These are phyloP conservation scores for Penicillium crustosum DNA, from an alignment of 2,329 filamentous ascomycete genomes.

Conservation along the genomic window DNA sequence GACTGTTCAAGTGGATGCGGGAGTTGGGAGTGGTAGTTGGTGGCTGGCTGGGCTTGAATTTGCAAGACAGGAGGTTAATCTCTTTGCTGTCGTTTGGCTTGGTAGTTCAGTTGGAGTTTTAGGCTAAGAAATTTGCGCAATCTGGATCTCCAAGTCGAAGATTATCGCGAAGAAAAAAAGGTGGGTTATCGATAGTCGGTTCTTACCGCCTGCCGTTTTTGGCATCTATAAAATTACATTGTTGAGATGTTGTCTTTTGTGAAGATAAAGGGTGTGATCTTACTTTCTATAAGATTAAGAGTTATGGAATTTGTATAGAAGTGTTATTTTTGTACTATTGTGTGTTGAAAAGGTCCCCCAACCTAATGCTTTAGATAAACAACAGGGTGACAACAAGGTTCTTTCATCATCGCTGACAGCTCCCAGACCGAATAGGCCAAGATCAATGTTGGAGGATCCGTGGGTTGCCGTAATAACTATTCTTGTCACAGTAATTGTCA, in stretches of 20 bases:
- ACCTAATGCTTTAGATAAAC: too few species aligned
- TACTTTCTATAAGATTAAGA: not conserved
- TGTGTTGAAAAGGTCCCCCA: not conserved
- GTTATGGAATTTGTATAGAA: not conserved
- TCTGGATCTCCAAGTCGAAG: constrained; percentile 5
- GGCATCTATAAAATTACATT: not conserved
- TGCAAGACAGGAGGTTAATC: not conserved
- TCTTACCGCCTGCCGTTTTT: constrained; percentile 21
- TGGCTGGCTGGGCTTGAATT: not conserved
- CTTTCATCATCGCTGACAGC: too few species aligned
- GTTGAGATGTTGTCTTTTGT: not conserved
- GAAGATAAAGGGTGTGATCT: not conserved
- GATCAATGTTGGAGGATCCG: too few species aligned
- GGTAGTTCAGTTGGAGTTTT: not conserved
- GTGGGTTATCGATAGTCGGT: constrained; percentile 26
- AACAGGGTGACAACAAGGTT: too few species aligned
- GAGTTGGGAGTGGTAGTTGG: not conserved
- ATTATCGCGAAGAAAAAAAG: constrained; percentile 25
- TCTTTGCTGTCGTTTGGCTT: not conserved
- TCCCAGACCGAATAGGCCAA: too few species aligned
- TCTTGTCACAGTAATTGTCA: too few species aligned
- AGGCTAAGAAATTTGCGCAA: constrained; percentile 2
- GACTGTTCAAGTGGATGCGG: not conserved
- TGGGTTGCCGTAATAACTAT: too few species aligned
- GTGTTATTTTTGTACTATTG: not conserved